A percentile compares a stretch with the other conserved stretches of the same genome.
Conservation (phyloP, 805 yeast genomes). For the Naumovozyma dairenensis region DNA sequence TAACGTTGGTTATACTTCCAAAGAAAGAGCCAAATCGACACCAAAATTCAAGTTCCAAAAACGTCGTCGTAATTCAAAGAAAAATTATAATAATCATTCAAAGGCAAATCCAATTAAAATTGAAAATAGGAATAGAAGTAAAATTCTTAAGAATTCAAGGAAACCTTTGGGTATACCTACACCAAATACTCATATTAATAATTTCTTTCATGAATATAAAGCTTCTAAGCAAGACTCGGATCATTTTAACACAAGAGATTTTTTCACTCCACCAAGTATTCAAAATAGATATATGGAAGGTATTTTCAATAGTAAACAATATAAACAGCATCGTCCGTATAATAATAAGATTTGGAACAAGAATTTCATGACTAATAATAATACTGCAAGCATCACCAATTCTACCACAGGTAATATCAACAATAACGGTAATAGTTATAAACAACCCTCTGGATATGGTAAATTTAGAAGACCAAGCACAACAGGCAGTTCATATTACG, state of each 20-base stretch:
- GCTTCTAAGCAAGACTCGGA: conserved; percentile 13
- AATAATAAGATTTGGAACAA: conserved; percentile 9
- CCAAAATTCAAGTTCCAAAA: conserved; percentile 25
- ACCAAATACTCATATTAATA: conserved; percentile 36
- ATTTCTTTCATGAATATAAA: conserved; percentile 31
- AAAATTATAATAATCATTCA: conserved; percentile 9
- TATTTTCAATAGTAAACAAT: conserved; percentile 37
- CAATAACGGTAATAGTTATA: conserved; percentile 3
- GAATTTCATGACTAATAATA: conserved; percentile 1
- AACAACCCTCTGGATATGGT: too few relatives aligned
- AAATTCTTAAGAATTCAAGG: conserved; percentile 31
- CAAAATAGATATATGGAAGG: conserved; percentile 60
- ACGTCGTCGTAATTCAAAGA: conserved; percentile 17
- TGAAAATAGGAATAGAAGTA: conserved; percentile 16
- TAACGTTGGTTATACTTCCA: not conserved
- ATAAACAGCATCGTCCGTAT: conserved; percentile 10
- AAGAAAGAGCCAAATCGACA: conserved; percentile 22
- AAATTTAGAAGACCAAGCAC: conserved; percentile 19
- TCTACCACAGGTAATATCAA: not conserved
- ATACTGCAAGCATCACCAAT: conserved; percentile 1
- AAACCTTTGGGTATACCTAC: conserved; percentile 61
- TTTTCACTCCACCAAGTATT: conserved; percentile 69
- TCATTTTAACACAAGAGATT: conserved; percentile 54
- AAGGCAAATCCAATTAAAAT: conserved; percentile 23
- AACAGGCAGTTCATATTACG: conserved; percentile 12